Percentiles rank a stretch among this genome's conserved stretches.
Evolutionary conservation across 1,284 basidiomycete species (phyloP).

Genomic region (Rhodotorula glutinis): DNA sequence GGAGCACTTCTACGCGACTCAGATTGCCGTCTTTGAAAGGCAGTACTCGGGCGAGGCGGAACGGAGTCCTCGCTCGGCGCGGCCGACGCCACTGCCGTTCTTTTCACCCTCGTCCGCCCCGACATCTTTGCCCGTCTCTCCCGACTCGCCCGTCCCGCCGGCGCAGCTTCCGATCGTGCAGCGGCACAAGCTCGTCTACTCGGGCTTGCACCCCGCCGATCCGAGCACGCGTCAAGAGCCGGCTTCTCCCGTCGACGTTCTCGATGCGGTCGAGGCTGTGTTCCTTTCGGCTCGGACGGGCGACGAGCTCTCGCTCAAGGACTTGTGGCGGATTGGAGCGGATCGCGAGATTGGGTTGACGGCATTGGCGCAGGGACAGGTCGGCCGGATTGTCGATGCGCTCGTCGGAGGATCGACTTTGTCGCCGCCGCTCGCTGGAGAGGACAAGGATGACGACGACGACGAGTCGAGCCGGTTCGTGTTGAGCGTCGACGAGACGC

Average conservation of each 20-base stretch:
- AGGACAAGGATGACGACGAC: background rate
- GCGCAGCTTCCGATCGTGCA: background rate
- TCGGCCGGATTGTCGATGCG: slow-evolving; percentile 1
- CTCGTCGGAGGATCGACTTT: background rate
- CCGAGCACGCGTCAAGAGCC: background rate
- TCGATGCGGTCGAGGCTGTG: background rate
- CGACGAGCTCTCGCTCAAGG: background rate
- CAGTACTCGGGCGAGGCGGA: slow-evolving; percentile 40
- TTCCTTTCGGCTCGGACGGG: background rate
- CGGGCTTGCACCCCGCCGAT: background rate
- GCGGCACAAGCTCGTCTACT: slow-evolving; percentile 12
- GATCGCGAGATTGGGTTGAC: background rate
- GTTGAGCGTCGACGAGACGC: background rate
- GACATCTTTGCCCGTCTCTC: background rate
- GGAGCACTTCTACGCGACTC: slow-evolving; percentile 59
- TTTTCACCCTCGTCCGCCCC: background rate
- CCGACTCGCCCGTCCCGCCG: background rate
- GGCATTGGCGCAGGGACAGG: background rate
- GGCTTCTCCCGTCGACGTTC: background rate
- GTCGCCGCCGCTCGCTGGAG: background rate
- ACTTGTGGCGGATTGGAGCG: slow-evolving; percentile 7
- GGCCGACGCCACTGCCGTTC: slow-evolving; percentile 22
- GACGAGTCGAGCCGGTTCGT: background rate
- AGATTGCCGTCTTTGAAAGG: slow-evolving; percentile 64
- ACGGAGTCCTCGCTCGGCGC: slow-evolving; percentile 47